A percentile compares a stretch with the other conserved stretches of the same genome.
These are phyloP conservation scores for Aspergillus fumigatus DNA, from an alignment of 2,329 filamentous ascomycete genomes.

Conservation along the genomic window DNA sequence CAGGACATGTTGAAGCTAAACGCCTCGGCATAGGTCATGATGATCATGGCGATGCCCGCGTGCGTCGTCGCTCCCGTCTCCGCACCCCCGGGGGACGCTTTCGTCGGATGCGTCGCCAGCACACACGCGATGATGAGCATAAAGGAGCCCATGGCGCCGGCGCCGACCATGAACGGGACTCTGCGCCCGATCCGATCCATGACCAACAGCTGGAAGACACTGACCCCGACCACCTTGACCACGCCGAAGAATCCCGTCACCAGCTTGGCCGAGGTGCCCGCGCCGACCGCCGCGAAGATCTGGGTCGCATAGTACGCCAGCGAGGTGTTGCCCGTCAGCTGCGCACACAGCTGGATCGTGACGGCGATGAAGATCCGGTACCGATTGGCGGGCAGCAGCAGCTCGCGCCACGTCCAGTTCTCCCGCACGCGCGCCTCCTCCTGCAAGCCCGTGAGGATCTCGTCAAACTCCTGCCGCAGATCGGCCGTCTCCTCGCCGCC, in stretches of 20 bases:
- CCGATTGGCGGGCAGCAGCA: conserved; percentile 45
- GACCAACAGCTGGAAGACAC: conserved; percentile 46
- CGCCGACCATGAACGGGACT: conserved; percentile 46
- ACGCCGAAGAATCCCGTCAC: conserved; percentile 52
- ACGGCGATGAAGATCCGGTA: conserved; percentile 47
- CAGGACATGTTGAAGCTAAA: conserved; percentile 39
- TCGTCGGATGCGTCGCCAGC: conserved; percentile 43
- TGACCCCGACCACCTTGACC: conserved; percentile 48
- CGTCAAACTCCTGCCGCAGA: conserved; percentile 31
- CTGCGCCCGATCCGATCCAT: conserved; percentile 49
- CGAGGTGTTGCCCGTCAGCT: conserved; percentile 50
- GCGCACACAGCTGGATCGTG: conserved; percentile 47
- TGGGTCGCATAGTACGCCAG: conserved; percentile 52
- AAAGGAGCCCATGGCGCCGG: conserved; percentile 48
- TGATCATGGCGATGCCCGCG: conserved; percentile 44
- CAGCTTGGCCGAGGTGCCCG: conserved; percentile 44
- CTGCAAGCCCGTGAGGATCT: conserved; percentile 43
- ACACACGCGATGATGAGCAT: conserved; percentile 52
- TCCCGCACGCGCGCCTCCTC: conserved; percentile 45
- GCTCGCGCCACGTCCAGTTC: conserved; percentile 45
- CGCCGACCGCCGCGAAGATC: conserved; percentile 49
- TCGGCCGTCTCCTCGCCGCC: conserved; percentile 41
- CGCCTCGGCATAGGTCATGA: conserved; percentile 50
- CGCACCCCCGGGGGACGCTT: conserved; percentile 21
- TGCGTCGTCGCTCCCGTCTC: conserved; percentile 25